phyloP scores from a whole-genome alignment of 2,329 filamentous ascomycete species.

The Neofusicoccum sp. region DNA sequence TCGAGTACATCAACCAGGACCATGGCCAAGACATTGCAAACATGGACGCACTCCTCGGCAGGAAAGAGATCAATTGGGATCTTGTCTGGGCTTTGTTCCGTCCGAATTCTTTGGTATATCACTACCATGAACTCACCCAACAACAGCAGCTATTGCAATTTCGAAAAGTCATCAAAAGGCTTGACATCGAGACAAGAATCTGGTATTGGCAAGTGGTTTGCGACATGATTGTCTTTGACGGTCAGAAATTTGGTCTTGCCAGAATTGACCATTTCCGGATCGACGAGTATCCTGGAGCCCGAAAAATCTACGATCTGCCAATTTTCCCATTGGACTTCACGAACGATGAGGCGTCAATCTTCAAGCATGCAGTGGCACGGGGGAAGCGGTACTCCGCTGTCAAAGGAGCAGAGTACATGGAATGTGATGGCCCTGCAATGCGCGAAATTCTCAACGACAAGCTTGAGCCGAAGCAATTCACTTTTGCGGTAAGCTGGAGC shows the following conservation, averaged over 20 bases:
- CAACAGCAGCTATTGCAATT: background rate
- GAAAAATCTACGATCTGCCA: background rate
- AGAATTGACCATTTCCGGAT: background rate
- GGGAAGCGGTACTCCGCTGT: background rate
- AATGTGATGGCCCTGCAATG: constrained; percentile 6
- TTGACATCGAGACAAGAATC: background rate
- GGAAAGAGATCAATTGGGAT: constrained; percentile 11
- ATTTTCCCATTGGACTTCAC: background rate
- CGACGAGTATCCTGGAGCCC: background rate
- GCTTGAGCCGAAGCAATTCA: background rate
- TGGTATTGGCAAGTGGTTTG: background rate
- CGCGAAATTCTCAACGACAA: background rate
- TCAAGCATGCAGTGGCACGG: background rate
- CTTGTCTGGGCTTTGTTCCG: constrained; percentile 15
- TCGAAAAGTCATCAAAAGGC: background rate
- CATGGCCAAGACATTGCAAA: background rate
- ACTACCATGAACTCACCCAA: constrained; percentile 1
- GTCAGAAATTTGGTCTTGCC: background rate
- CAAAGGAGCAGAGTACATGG: background rate
- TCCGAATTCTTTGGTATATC: background rate
- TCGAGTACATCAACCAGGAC: background rate
- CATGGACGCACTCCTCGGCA: background rate
- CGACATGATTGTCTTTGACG: constrained; percentile 5
- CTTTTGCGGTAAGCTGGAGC: background rate
- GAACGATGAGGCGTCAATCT: background rate